Evolutionary conservation across 345 rosid genomes (phyloP).

Genomic region (Conringia planisiliqua): DNA sequence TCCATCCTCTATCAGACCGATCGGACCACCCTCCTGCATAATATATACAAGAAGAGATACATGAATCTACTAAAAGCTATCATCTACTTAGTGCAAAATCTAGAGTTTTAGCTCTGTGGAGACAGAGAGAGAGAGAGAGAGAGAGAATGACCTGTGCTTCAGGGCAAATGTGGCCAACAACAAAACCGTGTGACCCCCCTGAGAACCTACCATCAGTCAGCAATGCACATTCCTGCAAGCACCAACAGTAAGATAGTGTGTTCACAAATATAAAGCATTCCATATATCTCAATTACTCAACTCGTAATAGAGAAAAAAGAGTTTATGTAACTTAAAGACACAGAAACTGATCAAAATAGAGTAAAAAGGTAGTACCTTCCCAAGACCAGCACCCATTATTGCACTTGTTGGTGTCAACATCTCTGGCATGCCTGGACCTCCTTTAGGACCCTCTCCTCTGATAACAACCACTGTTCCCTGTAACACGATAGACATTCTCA

Average conservation of each 20-base stretch:
- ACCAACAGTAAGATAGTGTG: constrained; percentile 11
- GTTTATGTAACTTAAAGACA: background rate
- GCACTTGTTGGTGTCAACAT: constrained; percentile 99
- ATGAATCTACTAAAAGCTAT: background rate
- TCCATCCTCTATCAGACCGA: constrained; percentile 76
- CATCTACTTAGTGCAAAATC: background rate
- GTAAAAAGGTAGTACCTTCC: constrained; percentile 54
- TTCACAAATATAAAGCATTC: background rate
- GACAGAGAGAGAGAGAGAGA: background rate
- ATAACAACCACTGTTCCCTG: constrained; percentile 94
- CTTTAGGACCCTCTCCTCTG: constrained; percentile 97
- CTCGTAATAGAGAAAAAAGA: background rate
- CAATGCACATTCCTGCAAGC: constrained; percentile 82
- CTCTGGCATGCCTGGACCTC: constrained; percentile 99
- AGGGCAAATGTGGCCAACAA: constrained; percentile 95
- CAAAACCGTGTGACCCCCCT: constrained; percentile 98
- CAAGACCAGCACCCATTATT: constrained; percentile 99
- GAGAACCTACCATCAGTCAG: constrained; percentile 98
- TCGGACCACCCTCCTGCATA: constrained; percentile 93
- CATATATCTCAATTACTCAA: background rate
- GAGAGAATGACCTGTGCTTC: constrained; percentile 79
- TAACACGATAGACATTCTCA: constrained; percentile 21
- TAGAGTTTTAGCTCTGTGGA: background rate
- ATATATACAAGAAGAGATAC: background rate
- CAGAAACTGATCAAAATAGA: background rate